Evolutionary conservation across 352 stramenopile genomes (phyloP), one percentile per base, ranked within the genome.

Genomic region (Pythium scleroteichum): DNA sequence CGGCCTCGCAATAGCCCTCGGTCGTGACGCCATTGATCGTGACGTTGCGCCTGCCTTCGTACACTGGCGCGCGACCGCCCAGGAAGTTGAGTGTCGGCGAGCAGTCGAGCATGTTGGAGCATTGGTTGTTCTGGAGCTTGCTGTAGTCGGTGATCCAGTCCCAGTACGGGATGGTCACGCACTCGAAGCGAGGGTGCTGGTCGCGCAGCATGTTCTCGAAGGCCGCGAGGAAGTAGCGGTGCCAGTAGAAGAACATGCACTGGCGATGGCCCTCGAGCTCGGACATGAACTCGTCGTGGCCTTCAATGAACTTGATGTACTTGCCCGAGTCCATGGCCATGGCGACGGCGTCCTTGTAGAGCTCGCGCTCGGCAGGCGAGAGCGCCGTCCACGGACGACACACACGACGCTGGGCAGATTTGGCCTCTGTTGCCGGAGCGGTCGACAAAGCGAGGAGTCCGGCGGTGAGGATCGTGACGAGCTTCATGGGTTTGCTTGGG

Each of bases 201-300:
- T 53, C 71, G 42, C 84, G 86, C 3, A 95, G 67, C 84, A 95
- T 92, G 66, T 93, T 95, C 60, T 95, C 85, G 57, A 87, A 95
- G 1, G 60, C 79, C 0, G 78, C 27, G 2, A 95, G 68, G n/a
- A 91, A 72, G 12, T 79, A 53, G 13, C 83, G 82, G 54, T 93
- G 83, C 85, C 85, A 95, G 69, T 88, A 91, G 48, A 90, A 72
- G 68, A 92, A 93, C 76, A 92, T 90, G 51, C 82, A 91, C 67
- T 81, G 71, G 16, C 44, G 2, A 17, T 80, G 66, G 22, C 53
- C 68, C 17, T 74, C 57, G 23, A 51, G 26, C 39, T 70, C 69
- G n/a, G 54, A 62, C 53, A 72, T 68, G n/a, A 64, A 61, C 46
- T 76, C 72, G 14, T 65, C 61, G 42, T 74, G 69, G 26, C 71